Percentiles rank a stretch among this genome's conserved stretches.
Conservation (phyloP, 495 filamentous ascomycete species). For the Penicillium flavigenum region DNA sequence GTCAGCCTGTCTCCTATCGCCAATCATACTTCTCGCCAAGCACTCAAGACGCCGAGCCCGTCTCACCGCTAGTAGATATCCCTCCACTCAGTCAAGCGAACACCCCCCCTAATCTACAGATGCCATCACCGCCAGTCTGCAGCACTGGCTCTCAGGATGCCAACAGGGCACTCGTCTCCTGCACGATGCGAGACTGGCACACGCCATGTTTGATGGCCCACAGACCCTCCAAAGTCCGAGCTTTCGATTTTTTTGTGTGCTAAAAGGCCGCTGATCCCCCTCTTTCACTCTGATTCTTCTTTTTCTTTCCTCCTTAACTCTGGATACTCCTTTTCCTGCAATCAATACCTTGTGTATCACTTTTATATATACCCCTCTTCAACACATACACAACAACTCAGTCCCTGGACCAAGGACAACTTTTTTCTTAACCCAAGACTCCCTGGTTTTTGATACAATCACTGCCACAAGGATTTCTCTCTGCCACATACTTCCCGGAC, state of each 20-base stretch:
- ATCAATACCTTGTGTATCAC: constrained; percentile 5
- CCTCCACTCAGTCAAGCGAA: constrained; percentile 21
- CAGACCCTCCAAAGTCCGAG: constrained; percentile 20
- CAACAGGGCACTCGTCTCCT: constrained; percentile 31
- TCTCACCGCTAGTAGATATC: constrained; percentile 35
- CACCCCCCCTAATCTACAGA: constrained; percentile 18
- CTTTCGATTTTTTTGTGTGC: constrained; percentile 13
- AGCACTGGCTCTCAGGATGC: constrained; percentile 26
- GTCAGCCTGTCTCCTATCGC: constrained; percentile 21
- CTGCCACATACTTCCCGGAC: constrained; percentile 34
- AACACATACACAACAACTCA: constrained; percentile 17
- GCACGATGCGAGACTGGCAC: constrained; percentile 36
- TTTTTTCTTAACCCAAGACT: constrained; percentile 11
- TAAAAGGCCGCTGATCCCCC: constrained; percentile 36
- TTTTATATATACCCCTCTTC: constrained; percentile 6
- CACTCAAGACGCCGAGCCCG: constrained; percentile 19
- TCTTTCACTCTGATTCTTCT: constrained; percentile 14
- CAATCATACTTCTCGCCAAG: constrained; percentile 31
- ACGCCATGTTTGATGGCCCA: constrained; percentile 32
- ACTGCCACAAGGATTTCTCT: constrained; percentile 28
- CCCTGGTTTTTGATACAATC: constrained; percentile 27
- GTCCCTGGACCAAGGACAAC: constrained; percentile 38
- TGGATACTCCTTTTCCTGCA: constrained; percentile 21
- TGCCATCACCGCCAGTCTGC: constrained; percentile 35
- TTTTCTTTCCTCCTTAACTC: constrained; percentile 27